A percentile compares a stretch with the other conserved stretches of the same genome.
Conservation (phyloP, 495 filamentous ascomycete species). For the Margaritispora aquatica region DNA sequence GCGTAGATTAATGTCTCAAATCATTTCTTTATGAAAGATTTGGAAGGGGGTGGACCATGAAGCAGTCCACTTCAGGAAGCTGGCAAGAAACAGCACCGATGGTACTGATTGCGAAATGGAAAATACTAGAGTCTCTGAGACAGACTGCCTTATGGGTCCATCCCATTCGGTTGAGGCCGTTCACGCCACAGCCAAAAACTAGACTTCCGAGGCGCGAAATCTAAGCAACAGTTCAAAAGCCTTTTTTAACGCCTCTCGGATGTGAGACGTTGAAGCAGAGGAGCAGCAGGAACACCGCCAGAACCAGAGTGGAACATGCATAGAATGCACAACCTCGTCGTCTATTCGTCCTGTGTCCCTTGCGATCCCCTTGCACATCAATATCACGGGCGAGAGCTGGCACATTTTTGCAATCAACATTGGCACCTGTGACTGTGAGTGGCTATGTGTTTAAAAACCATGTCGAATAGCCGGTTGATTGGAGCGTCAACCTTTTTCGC, state of each 20-base stretch:
- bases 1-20: not conserved
- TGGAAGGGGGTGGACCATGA: not conserved
- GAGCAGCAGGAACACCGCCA: not conserved
- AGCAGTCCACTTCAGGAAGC: not conserved
- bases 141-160: not conserved
- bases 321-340: not conserved
- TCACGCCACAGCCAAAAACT: not conserved
- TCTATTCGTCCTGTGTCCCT: not conserved
- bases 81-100: not conserved
- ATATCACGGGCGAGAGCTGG: no score
- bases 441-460: no score
- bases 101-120: not conserved
- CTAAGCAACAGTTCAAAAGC: no score
- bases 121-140: not conserved
- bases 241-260: no score
- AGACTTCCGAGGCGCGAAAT: no score
- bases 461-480: not conserved
- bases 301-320: constrained; percentile 8
- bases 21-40: not conserved
- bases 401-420: no score
- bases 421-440: no score
- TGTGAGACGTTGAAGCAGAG: not conserved
- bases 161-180: not conserved
- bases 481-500: not conserved
- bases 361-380: not conserved